Conservation (phyloP, 148 eudicot species). For the Fagopyrum esculentum region DNA sequence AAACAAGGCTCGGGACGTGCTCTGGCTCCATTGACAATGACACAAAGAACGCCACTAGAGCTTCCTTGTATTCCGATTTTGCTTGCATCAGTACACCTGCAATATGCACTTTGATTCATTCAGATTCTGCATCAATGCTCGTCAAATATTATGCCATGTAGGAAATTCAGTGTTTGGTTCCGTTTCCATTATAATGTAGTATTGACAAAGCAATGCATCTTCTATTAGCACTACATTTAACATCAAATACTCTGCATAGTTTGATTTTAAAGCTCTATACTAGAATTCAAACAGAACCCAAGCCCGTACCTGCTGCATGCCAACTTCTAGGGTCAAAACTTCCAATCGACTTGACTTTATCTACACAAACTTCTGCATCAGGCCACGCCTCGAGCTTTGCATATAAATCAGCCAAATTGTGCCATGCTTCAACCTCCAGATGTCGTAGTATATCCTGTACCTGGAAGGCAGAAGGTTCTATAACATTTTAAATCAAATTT, state of each 20-base stretch:
- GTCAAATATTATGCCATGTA: neutral
- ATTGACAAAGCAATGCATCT: too few species aligned
- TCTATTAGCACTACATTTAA: too few species aligned
- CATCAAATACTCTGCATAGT: too few species aligned
- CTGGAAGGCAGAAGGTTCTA: conserved; percentile 20
- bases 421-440: conserved; percentile 84
- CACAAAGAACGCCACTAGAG: conserved; percentile 50
- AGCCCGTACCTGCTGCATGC: conserved; percentile 60
- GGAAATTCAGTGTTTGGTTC: too few species aligned
- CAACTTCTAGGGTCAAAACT: conserved; percentile 51
- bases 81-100: conserved; percentile 11
- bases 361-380: conserved; percentile 64
- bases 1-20: conserved; percentile 63
- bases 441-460: conserved; percentile 27
- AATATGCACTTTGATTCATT: neutral
- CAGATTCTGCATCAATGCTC: neutral
- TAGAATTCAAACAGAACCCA: too few species aligned
- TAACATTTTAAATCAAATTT: neutral
- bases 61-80: conserved; percentile 33
- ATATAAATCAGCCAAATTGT: conserved; percentile 66
- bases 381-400: conserved; percentile 53
- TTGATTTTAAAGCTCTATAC: too few species aligned
- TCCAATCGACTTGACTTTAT: conserved; percentile 48
- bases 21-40: conserved; percentile 70
- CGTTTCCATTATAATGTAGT: too few species aligned